Conservation (phyloP, 352 stramenopile species). For the Phytophthora ohioensis region DNA sequence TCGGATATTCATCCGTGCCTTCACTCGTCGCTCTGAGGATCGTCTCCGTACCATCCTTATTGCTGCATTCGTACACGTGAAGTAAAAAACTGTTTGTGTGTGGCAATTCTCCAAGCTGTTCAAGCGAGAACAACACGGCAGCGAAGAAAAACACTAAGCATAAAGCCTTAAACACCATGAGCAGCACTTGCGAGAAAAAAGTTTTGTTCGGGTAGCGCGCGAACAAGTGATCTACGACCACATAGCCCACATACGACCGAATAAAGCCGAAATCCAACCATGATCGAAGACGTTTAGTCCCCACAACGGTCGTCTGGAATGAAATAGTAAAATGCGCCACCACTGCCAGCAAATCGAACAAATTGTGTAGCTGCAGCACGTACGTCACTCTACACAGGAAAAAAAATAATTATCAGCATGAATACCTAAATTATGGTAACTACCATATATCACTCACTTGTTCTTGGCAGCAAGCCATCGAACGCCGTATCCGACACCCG, state of each 20-base stretch:
- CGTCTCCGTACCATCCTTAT: slow-evolving; percentile 47
- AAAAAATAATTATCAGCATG: slow-evolving; percentile 4
- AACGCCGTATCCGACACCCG: slow-evolving; percentile 71
- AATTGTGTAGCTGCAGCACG: slow-evolving; percentile 68
- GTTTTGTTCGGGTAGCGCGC: slow-evolving; percentile 79
- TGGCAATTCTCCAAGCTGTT: slow-evolving; percentile 84
- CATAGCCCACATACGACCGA: slow-evolving; percentile 85
- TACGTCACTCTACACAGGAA: slow-evolving; percentile 54
- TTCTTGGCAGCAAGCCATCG: slow-evolving; percentile 85
- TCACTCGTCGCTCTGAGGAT: slow-evolving; percentile 65
- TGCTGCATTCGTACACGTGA: slow-evolving; percentile 88
- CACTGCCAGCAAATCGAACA: slow-evolving; percentile 86
- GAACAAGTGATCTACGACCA: slow-evolving; percentile 82
- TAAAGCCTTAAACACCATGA: slow-evolving; percentile 80
- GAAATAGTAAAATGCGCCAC: slow-evolving; percentile 86
- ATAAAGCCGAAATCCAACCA: slow-evolving; percentile 91
- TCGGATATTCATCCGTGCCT: slow-evolving; percentile 56
- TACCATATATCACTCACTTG: slow-evolving; percentile 62
- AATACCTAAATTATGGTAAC: not conserved
- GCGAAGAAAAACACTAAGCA: slow-evolving; percentile 88
- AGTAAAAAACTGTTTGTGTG: slow-evolving; percentile 86
- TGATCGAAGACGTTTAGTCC: slow-evolving; percentile 63
- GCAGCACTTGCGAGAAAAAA: slow-evolving; percentile 78
- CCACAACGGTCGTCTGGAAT: slow-evolving; percentile 71
- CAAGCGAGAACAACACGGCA: slow-evolving; percentile 85